phyloP scores from a whole-genome alignment of 176 grass and related monocot genomes.

The Aegilops bicornis region DNA sequence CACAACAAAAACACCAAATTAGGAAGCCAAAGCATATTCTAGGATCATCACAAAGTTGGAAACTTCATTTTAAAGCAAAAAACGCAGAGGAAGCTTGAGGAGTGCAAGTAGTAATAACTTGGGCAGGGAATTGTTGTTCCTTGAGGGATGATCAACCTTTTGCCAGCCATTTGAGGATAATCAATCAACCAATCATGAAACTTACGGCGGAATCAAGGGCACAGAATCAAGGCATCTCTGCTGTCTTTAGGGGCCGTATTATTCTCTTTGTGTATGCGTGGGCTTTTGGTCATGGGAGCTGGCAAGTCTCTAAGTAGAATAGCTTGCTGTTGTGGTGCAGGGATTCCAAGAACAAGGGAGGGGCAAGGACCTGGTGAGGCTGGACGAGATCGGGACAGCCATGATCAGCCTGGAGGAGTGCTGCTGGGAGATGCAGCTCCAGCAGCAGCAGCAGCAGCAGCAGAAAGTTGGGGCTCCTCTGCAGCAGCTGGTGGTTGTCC shows the following conservation, averaged over 20 bases:
- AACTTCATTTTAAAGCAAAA: neutral
- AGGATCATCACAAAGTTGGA: conserved; percentile 2
- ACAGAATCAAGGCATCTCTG: conserved; percentile 30
- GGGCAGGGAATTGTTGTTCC: conserved; percentile 13
- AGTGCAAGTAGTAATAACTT: conserved; percentile 5
- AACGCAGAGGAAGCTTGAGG: neutral
- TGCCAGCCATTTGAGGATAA: conserved; percentile 21
- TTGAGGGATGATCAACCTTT: conserved; percentile 8
- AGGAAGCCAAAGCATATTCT: conserved; percentile 23
- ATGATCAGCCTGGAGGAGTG: conserved; percentile 74
- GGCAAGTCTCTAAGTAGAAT: conserved; percentile 32
- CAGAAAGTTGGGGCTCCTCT: conserved; percentile 15
- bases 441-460: conserved; percentile 35
- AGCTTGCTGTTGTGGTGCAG: conserved; percentile 48
- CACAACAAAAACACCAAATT: conserved; percentile 20
- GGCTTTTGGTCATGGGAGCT: conserved; percentile 16
- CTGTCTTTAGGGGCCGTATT: neutral
- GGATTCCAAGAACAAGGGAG: conserved; percentile 61
- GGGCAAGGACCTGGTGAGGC: conserved; percentile 56
- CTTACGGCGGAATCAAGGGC: conserved; percentile 1
- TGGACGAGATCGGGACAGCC: conserved; percentile 74
- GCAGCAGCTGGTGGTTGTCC: conserved; percentile 60
- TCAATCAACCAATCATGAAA: neutral
- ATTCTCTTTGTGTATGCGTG: conserved; percentile 9
- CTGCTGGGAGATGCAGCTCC: conserved; percentile 58